phyloP scores from a whole-genome alignment of 345 rosid genomes.

The Brassica nigra region DNA sequence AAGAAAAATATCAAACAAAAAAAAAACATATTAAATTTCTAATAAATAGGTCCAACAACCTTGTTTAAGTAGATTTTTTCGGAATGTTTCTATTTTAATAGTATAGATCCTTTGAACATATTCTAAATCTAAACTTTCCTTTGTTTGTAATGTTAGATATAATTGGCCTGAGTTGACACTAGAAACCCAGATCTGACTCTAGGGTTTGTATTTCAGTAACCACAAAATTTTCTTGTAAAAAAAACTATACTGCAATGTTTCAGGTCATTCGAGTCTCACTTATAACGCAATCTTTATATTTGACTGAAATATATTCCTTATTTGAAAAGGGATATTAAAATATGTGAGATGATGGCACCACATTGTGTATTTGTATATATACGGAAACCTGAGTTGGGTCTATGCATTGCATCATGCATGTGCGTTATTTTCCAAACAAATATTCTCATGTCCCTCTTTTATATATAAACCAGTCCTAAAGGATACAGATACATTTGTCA shows the following conservation, averaged over 20 bases:
- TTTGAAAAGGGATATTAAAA: neutral
- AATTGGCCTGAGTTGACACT: slow-evolving; percentile 14
- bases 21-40: too few species aligned
- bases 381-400: slow-evolving; percentile 29
- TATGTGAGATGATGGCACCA: slow-evolving; percentile 32
- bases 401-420: slow-evolving; percentile 20
- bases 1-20: too few species aligned
- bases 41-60: too few species aligned
- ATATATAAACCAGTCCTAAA: slow-evolving; percentile 21
- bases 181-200: slow-evolving; percentile 18
- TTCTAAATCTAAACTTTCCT: too few species aligned
- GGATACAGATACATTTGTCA: slow-evolving; percentile 35
- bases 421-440: slow-evolving; percentile 30
- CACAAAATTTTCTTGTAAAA: neutral
- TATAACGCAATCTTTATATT: slow-evolving; percentile 3
- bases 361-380: slow-evolving; percentile 18
- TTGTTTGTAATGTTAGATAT: neutral
- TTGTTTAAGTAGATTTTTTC: too few species aligned
- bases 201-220: slow-evolving; percentile 22
- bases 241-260: neutral
- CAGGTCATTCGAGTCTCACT: slow-evolving; percentile 10
- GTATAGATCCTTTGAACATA: too few species aligned
- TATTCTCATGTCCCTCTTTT: slow-evolving; percentile 28
- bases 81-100: too few species aligned
- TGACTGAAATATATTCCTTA: neutral